phyloP scores from a whole-genome alignment of 1,139 yeast genomes.

The Taiozyma sp. region DNA sequence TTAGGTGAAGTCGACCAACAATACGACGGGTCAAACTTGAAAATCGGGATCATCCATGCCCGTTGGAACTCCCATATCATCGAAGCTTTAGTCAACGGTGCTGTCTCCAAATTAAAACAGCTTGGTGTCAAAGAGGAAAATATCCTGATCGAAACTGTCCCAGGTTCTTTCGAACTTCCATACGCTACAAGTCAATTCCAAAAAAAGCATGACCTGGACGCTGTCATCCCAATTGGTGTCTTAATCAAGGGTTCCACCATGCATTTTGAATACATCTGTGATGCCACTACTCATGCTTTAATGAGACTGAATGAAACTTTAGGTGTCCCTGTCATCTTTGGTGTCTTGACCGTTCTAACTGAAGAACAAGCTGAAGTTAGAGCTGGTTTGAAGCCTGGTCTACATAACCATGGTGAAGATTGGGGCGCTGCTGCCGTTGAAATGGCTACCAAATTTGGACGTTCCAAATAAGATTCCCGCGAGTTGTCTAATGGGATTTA shows the following conservation, averaged over 20 bases:
- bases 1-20: constrained; percentile 67
- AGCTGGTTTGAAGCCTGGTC: constrained; percentile 80
- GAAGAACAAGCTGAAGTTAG: constrained; percentile 92
- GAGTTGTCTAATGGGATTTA: neutral
- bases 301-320: constrained; percentile 77
- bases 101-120: constrained; percentile 50
- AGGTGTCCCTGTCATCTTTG: constrained; percentile 81
- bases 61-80: constrained; percentile 88
- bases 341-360: constrained; percentile 87
- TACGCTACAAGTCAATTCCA: constrained; percentile 59
- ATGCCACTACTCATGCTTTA: constrained; percentile 78
- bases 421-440: constrained; percentile 99
- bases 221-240: constrained; percentile 90
- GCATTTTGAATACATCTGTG: constrained; percentile 98
- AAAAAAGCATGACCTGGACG: constrained; percentile 62
- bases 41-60: constrained; percentile 87
- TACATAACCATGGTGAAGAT: constrained; percentile 96
- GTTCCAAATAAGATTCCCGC: neutral
- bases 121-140: constrained; percentile 74
- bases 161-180: constrained; percentile 94
- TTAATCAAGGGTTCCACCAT: constrained; percentile 94
- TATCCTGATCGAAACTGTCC: constrained; percentile 79
- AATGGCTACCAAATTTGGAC: constrained; percentile 59
- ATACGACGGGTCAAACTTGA: constrained; percentile 66
- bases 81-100: constrained; percentile 77